Percentiles rank a stretch among this genome's conserved stretches.
phyloP scores from a whole-genome alignment of 805 yeast species.

The Scheffersomyces lignosus region DNA sequence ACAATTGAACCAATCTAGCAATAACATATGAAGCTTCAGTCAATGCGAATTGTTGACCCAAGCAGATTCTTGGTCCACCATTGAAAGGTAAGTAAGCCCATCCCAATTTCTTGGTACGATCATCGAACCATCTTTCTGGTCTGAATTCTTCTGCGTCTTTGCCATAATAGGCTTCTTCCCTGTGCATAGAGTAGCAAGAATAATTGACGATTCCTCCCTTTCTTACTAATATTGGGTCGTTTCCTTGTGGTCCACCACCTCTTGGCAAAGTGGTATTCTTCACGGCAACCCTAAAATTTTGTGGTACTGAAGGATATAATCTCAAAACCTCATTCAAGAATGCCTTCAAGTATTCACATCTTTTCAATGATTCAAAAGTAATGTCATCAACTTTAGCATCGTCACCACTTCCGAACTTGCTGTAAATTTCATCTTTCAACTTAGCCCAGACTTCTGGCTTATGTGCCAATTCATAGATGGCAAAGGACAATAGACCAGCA shows the following conservation, averaged over 20 bases:
- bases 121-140: conserved; percentile 40
- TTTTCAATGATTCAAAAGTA: conserved; percentile 50
- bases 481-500: conserved; percentile 49
- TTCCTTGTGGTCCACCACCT: conserved; percentile 45
- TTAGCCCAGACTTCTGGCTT: conserved; percentile 37
- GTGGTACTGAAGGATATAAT: conserved; percentile 53
- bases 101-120: conserved; percentile 26
- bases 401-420: conserved; percentile 32
- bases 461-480: conserved; percentile 45
- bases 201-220: conserved; percentile 23
- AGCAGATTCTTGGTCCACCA: conserved; percentile 40
- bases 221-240: conserved; percentile 20
- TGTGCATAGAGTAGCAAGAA: conserved; percentile 20
- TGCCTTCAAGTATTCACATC: conserved; percentile 45
- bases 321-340: conserved; percentile 51
- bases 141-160: conserved; percentile 33
- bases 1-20: conserved; percentile 28
- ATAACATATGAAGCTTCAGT: conserved; percentile 36
- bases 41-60: conserved; percentile 42
- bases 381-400: conserved; percentile 35
- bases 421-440: conserved; percentile 37
- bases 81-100: conserved; percentile 39
- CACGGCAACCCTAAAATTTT: conserved; percentile 46
- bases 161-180: conserved; percentile 26
- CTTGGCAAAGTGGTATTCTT: conserved; percentile 49